Evolutionary conservation across 1,284 basidiomycete species (phyloP).

Genomic region (Rugosomyces carneus): DNA sequence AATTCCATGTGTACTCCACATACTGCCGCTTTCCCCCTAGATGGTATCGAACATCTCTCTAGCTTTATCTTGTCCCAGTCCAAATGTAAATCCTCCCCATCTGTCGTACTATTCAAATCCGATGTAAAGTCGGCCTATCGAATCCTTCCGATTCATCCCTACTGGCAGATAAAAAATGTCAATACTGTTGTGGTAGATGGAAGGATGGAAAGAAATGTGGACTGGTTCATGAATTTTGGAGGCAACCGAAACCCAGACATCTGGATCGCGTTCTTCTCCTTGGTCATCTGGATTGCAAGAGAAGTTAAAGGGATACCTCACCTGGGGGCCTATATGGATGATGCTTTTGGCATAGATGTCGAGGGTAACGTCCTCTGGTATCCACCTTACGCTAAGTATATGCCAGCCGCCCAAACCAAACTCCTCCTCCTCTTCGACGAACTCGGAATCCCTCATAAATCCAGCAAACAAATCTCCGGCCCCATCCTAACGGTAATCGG

Average conservation of each 20-base stretch:
- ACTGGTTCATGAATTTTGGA: conserved; percentile 29
- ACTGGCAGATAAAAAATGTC: conserved; percentile 41
- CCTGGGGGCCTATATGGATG: conserved; percentile 31
- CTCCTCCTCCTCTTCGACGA: conserved; percentile 33
- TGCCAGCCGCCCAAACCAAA: neutral
- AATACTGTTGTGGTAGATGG: conserved; percentile 18
- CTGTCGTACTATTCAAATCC: conserved; percentile 28
- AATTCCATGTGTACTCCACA: conserved; percentile 31
- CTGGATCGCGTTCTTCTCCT: conserved; percentile 25
- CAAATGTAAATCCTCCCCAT: no score
- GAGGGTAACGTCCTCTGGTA: conserved; percentile 19
- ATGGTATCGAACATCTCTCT: conserved; percentile 20
- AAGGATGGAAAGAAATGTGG: conserved; percentile 19
- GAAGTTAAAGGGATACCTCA: conserved; percentile 15
- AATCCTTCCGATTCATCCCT: conserved; percentile 28
- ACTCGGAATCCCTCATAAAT: conserved; percentile 31
- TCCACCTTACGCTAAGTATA: conserved; percentile 15
- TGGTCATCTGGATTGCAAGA: conserved; percentile 30
- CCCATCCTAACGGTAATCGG: conserved; percentile 18
- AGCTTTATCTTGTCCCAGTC: conserved; percentile 11
- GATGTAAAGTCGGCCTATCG: conserved; percentile 35
- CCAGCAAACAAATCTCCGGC: conserved; percentile 31
- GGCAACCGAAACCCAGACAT: conserved; percentile 19
- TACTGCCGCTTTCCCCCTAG: conserved; percentile 18
- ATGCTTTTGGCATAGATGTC: conserved; percentile 25